Conservation (phyloP, 2,329 filamentous ascomycete species). For the Colletotrichum sp. region DNA sequence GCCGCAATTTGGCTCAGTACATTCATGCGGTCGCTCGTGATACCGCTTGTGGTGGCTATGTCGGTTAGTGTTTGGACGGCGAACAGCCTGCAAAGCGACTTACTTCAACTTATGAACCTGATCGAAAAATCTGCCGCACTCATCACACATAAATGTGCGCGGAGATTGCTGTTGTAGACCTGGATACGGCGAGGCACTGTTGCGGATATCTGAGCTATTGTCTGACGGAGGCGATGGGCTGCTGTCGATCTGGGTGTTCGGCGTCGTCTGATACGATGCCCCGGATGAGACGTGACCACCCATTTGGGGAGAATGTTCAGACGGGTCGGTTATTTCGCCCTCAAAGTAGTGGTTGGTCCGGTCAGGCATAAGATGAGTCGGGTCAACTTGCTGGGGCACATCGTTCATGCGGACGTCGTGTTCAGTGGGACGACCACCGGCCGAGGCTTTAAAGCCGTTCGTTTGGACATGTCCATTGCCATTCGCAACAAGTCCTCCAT, state of each 20-base stretch:
- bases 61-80: constrained; percentile 25
- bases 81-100: constrained; percentile 21
- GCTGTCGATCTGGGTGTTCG: constrained; percentile 48
- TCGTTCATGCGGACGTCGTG: constrained; percentile 4
- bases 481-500: not conserved
- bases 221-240: constrained; percentile 46
- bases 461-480: not conserved
- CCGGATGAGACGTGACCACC: constrained; percentile 43
- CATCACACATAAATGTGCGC: constrained; percentile 41
- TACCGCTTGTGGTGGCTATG: constrained; percentile 65
- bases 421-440: not conserved
- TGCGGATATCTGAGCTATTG: constrained; percentile 38
- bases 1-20: constrained; percentile 55
- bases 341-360: constrained; percentile 17
- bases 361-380: constrained; percentile 10
- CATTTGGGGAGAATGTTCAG: constrained; percentile 48
- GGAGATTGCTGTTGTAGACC: constrained; percentile 25
- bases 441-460: not conserved
- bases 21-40: constrained; percentile 65
- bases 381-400: not conserved
- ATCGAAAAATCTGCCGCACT: constrained; percentile 55
- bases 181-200: constrained; percentile 39
- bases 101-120: constrained; percentile 67
- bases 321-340: constrained; percentile 32
- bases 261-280: constrained; percentile 48